phyloP scores from a whole-genome alignment of 495 filamentous ascomycete genomes.

The Talaromyces thailandensis region DNA sequence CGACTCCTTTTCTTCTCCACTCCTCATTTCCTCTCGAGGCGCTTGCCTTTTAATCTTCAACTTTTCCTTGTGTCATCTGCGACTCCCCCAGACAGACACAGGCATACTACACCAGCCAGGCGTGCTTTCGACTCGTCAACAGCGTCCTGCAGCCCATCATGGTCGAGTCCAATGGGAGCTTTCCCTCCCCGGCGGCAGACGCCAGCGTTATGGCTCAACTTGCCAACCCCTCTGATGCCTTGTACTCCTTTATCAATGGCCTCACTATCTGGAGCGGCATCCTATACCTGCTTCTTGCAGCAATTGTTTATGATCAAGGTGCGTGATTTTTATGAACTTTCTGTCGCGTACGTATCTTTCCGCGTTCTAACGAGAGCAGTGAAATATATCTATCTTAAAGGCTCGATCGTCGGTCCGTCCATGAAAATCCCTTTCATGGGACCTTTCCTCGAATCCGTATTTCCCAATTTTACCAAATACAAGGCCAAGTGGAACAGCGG shows the following conservation, averaged over 20 bases:
- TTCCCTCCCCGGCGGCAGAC: slow-evolving; percentile 69
- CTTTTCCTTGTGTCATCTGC: slow-evolving; percentile 1
- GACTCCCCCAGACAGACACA: not conserved
- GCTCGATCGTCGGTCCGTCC: slow-evolving; percentile 69
- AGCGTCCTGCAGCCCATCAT: slow-evolving; percentile 27
- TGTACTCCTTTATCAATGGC: slow-evolving; percentile 41
- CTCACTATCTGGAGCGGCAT: slow-evolving; percentile 54
- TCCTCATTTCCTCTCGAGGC: slow-evolving; percentile 13
- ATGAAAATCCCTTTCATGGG: slow-evolving; percentile 94
- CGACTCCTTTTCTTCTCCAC: slow-evolving; percentile 12
- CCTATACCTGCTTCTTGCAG: slow-evolving; percentile 55
- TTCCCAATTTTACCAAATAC: slow-evolving; percentile 88
- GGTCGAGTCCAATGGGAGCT: slow-evolving; percentile 59
- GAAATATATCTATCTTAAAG: slow-evolving; percentile 80
- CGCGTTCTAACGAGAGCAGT: slow-evolving; percentile 42
- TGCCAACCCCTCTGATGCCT: slow-evolving; percentile 29
- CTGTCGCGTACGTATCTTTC: slow-evolving; percentile 2
- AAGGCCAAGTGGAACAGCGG: slow-evolving; percentile 87
- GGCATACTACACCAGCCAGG: not conserved
- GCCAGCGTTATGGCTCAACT: slow-evolving; percentile 43
- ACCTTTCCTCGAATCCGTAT: slow-evolving; percentile 84
- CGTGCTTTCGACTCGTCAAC: not conserved
- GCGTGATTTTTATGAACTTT: slow-evolving; percentile 17
- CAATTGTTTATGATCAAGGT: slow-evolving; percentile 84
- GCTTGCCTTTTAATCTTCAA: slow-evolving; percentile 8